A percentile compares a stretch with the other conserved stretches of the same genome.
These are phyloP conservation scores for Suhomyces guaymorum DNA, from an alignment of 1,139 yeast species.

Conservation along the genomic window DNA sequence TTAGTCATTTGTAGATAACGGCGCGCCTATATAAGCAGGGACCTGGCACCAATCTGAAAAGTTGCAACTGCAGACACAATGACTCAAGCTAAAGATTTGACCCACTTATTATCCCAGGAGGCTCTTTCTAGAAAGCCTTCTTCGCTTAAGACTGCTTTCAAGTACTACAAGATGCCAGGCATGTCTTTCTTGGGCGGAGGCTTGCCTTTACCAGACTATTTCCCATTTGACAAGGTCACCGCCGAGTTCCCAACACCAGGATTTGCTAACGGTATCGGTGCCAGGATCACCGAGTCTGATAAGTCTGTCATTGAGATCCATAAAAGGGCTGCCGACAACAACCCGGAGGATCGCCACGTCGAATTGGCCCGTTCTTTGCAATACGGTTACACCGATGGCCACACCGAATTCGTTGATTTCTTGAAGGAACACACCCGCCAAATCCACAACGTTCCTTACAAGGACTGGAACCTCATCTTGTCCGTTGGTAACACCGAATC, in stretches of 20 bases:
- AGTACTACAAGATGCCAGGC: slow-evolving; percentile 70
- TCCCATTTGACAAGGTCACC: slow-evolving; percentile 80
- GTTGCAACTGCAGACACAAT: not conserved
- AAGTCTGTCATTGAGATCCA: slow-evolving; percentile 47
- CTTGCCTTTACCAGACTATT: slow-evolving; percentile 82
- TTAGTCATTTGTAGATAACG: slow-evolving; percentile 9
- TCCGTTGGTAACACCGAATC: slow-evolving; percentile 85
- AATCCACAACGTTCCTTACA: slow-evolving; percentile 65
- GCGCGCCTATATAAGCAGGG: slow-evolving; percentile 1
- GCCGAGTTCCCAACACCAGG: slow-evolving; percentile 79
- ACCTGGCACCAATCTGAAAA: not conserved
- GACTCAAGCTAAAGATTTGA: slow-evolving; percentile 60
- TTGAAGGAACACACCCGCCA: slow-evolving; percentile 74
- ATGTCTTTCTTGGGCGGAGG: slow-evolving; percentile 95
- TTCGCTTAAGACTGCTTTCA: slow-evolving; percentile 81
- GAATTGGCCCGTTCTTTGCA: slow-evolving; percentile 86
- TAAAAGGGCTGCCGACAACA: slow-evolving; percentile 40
- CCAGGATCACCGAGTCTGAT: slow-evolving; percentile 53
- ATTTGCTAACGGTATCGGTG: slow-evolving; percentile 72
- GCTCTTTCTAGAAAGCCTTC: slow-evolving; percentile 76
- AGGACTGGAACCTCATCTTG: slow-evolving; percentile 59
- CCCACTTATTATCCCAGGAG: slow-evolving; percentile 76
- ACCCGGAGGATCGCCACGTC: slow-evolving; percentile 51
- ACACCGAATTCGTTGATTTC: slow-evolving; percentile 64
- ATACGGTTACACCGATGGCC: slow-evolving; percentile 86